Base-by-base conservation (phyloP, 345 rosid genomes). In the Linum usitatissimum region DNA sequence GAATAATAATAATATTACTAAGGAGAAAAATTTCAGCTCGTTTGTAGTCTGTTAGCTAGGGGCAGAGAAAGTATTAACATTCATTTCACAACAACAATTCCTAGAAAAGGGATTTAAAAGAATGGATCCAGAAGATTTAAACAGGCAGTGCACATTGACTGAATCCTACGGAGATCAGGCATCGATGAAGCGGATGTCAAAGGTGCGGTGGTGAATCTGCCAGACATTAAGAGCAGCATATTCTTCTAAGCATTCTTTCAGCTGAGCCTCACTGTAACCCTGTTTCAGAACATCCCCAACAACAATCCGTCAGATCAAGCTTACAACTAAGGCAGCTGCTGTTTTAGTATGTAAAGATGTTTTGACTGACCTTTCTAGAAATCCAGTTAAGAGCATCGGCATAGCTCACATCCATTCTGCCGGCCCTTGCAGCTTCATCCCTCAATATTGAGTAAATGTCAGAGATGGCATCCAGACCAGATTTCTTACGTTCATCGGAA, bases 191-290 rank as follows among this genome's bases (percentile, higher is more conserved):
- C 92, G 87, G 69, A 90, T 87, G 73, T 93, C 95, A 67, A 93
- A 93, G 67, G 96, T 83, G 76, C 77, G 75, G 40, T 92, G 96
- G 75, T 87, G 94, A 66, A 93, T 90, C 81, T 86, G 96, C 97
- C 99, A 93, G 66, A 93, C 97, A 40, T 93, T 93, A 65, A 93
- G 68, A 54, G 95, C 83, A 48, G 99, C 96, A 70, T 93, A 90
- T 78, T 93, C 97, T 84, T 93, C 99, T 64, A 87, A 75, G 73
- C 99, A 93, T 72, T 93, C 99, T 67, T 90, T 93, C 78, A 93
- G 77, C 80, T 93, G 99, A 28, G 96, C 95, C 78, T 93, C 99
- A 57, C 92, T 93, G 66, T 93, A 90, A 62, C 99, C 99, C 99
- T 93, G 95, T 72, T 71, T 45, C 64, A 53, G 66, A 53, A 38